These are phyloP conservation scores for Pneumocystis oryctolagi DNA, from an alignment of 1,139 yeast genomes.

Conservation along the genomic window DNA sequence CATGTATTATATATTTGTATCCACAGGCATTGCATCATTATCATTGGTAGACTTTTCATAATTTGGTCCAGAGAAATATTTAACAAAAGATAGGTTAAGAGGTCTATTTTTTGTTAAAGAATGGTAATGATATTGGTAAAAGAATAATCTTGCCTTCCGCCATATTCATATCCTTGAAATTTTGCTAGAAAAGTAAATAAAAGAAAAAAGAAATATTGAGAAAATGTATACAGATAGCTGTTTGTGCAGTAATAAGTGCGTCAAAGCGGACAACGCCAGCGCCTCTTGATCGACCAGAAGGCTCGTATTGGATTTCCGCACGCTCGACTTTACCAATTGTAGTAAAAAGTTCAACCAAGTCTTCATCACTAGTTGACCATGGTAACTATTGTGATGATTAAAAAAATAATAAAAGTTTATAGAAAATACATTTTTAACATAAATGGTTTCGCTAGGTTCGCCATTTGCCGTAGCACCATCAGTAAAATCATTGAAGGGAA, in stretches of 20 bases:
- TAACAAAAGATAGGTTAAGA: constrained; percentile 16
- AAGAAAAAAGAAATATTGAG: neutral
- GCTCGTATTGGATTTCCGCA: constrained; percentile 63
- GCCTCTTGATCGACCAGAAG: constrained; percentile 62
- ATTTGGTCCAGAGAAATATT: constrained; percentile 10
- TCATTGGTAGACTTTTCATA: neutral
- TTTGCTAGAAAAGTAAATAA: neutral
- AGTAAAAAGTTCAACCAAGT: constrained; percentile 71
- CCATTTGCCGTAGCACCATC: constrained; percentile 54
- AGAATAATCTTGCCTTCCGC: constrained; percentile 34
- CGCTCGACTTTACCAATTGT: constrained; percentile 62
- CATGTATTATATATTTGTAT: neutral
- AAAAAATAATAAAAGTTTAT: neutral
- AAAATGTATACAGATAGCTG: constrained; percentile 43
- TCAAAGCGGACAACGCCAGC: constrained; percentile 72
- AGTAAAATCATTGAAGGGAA: constrained; percentile 36
- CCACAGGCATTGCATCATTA: neutral
- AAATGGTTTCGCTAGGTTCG: constrained; percentile 46
- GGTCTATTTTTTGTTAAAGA: constrained; percentile 11
- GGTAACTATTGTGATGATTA: constrained; percentile 35
- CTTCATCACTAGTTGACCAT: constrained; percentile 72
- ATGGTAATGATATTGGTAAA: neutral
- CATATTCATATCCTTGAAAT: constrained; percentile 67
- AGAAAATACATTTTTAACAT: constrained; percentile 38
- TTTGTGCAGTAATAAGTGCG: constrained; percentile 51